Conservation (phyloP, 2,329 filamentous ascomycete species). For the Fusarium pininemorale region DNA sequence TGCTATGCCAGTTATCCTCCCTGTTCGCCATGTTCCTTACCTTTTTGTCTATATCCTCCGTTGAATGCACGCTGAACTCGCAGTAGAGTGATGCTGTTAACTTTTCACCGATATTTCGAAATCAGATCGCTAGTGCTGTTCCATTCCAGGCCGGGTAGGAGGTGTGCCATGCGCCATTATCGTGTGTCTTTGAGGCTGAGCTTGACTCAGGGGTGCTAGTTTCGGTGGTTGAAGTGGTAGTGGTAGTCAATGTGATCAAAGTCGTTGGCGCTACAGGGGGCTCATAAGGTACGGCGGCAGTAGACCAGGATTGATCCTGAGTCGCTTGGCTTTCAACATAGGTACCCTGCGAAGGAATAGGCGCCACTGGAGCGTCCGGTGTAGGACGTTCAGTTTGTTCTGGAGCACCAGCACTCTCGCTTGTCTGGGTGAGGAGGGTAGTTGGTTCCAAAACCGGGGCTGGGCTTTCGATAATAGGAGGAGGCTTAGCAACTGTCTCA, state of each 20-base stretch:
- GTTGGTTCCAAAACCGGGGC: not conserved
- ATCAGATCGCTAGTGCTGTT: conserved; percentile 39
- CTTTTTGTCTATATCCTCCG: not conserved
- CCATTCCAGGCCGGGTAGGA: conserved; percentile 56
- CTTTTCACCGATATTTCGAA: conserved; percentile 11
- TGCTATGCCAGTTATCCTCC: conserved; percentile 16
- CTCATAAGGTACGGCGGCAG: not conserved
- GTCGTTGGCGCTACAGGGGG: conserved; percentile 22
- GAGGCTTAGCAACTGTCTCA: conserved; percentile 10
- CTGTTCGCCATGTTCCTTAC: conserved; percentile 15
- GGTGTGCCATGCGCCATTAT: conserved; percentile 58
- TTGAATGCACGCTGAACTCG: not conserved
- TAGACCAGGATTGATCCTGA: conserved; percentile 12
- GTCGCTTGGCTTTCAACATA: not conserved
- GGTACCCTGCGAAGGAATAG: conserved; percentile 10
- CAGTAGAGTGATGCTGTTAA: not conserved
- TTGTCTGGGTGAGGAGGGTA: conserved; percentile 15
- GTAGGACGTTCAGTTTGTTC: conserved; percentile 7
- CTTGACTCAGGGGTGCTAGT: conserved; percentile 9
- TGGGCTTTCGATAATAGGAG: not conserved
- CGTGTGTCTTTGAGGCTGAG: conserved; percentile 45
- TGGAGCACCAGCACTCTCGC: not conserved
- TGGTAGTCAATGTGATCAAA: conserved; percentile 14
- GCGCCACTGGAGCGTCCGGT: not conserved
- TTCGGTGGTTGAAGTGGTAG: conserved; percentile 13